Percentiles rank a stretch among this genome's conserved stretches.
Evolutionary conservation across 1,284 basidiomycete genomes (phyloP).

Genomic region (Inonotus obliquus): DNA sequence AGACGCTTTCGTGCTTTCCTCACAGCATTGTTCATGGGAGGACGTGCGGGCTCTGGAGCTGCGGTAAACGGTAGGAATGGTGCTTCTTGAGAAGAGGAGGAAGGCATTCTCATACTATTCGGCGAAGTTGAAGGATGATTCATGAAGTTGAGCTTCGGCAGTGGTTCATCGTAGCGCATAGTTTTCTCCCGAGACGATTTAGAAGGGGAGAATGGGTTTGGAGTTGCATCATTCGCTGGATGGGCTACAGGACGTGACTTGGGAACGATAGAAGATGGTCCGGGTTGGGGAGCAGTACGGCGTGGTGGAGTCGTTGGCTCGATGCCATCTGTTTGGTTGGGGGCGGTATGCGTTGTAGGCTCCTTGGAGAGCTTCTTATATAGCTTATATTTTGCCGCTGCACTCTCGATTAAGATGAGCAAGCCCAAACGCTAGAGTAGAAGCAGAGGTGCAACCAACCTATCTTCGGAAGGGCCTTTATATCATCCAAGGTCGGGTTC

Average conservation of each 20-base stretch:
- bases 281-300: conserved; percentile 29
- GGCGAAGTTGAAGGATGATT: conserved; percentile 55
- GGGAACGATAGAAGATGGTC: conserved; percentile 36
- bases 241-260: conserved; percentile 44
- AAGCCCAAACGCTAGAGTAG: conserved; percentile 16
- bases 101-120: conserved; percentile 38
- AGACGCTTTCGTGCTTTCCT: conserved; percentile 72
- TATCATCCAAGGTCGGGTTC: conserved; percentile 73
- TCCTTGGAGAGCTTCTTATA: conserved; percentile 75
- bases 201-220: conserved; percentile 74
- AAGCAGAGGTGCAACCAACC: conserved; percentile 44
- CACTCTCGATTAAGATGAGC: conserved; percentile 23
- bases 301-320: conserved; percentile 33
- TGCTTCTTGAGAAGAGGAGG: conserved; percentile 32
- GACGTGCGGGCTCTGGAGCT: conserved; percentile 22
- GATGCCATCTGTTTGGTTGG: not conserved
- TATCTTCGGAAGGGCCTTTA: conserved; percentile 62
- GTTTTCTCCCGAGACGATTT: conserved; percentile 45
- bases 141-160: not conserved
- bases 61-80: conserved; percentile 30
- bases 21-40: conserved; percentile 31
- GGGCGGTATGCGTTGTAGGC: conserved; percentile 18
- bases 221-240: conserved; percentile 44
- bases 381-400: conserved; percentile 77
- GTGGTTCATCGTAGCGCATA: conserved; percentile 13